Conservation (phyloP, 116 monocot species). For the Zostera marina region DNA sequence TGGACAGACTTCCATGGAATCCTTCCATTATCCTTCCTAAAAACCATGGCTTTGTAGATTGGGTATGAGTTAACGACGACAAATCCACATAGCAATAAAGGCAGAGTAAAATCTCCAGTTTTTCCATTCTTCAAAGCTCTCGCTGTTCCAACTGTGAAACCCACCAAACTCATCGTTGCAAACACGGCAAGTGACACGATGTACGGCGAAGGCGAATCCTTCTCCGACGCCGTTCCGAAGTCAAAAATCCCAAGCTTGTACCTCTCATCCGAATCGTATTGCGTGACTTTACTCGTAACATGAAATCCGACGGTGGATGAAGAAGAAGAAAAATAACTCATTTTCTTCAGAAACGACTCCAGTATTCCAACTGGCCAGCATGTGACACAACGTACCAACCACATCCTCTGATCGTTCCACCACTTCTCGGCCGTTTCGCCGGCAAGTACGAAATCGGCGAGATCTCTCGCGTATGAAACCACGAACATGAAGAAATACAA, state of each 20-base stretch:
- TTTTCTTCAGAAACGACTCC: constrained; percentile 26
- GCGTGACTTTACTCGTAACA: constrained; percentile 48
- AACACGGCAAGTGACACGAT: constrained; percentile 23
- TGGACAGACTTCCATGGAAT: constrained; percentile 23
- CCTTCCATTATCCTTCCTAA: constrained; percentile 40
- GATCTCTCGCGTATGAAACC: constrained; percentile 33
- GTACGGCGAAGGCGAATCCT: too few species aligned
- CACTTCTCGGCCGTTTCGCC: constrained; percentile 18
- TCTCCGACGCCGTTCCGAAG: constrained; percentile 32
- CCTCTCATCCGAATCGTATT: constrained; percentile 19
- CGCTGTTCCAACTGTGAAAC: constrained; percentile 19
- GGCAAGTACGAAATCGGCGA: constrained; percentile 25
- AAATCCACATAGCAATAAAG: constrained; percentile 39
- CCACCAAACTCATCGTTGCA: constrained; percentile 25
- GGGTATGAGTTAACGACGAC: constrained; percentile 38
- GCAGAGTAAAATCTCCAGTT: constrained; percentile 25
- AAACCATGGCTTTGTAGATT: constrained; percentile 45
- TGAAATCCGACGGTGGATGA: constrained; percentile 27
- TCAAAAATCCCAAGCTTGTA: constrained; percentile 35
- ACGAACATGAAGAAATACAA: constrained; percentile 55
- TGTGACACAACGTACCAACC: constrained; percentile 49
- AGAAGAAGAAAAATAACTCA: constrained; percentile 35
- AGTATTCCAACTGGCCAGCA: constrained; percentile 23
- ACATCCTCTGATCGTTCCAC: too few species aligned
- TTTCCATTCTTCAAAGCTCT: not conserved